Percentiles rank a stretch among this genome's conserved stretches.
phyloP scores from a whole-genome alignment of 257 asterid genomes.

The Gentiana macrophylla region DNA sequence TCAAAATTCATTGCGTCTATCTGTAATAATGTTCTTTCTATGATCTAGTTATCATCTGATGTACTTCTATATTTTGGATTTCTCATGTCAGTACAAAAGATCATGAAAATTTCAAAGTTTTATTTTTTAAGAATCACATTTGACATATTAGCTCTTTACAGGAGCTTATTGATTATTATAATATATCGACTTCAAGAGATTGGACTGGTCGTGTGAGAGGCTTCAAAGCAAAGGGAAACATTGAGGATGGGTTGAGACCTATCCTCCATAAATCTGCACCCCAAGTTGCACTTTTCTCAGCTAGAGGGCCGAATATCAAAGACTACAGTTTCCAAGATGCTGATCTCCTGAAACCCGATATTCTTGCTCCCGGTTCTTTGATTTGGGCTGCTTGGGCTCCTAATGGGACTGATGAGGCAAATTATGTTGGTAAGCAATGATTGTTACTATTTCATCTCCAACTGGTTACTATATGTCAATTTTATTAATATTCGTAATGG shows the following conservation, averaged over 20 bases:
- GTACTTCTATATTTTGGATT: too few species aligned
- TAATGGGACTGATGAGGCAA: conserved; percentile 91
- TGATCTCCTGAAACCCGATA: conserved; percentile 92
- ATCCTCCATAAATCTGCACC: conserved; percentile 93
- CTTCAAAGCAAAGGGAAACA: conserved; percentile 77
- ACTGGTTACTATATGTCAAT: background rate
- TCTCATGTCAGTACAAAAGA: too few species aligned
- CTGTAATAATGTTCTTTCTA: too few species aligned
- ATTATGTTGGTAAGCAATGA: conserved; percentile 57
- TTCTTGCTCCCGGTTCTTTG: conserved; percentile 94
- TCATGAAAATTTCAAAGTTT: too few species aligned
- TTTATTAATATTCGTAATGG: conserved; percentile 7
- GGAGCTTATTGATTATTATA: conserved; percentile 92
- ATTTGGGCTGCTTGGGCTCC: conserved; percentile 99
- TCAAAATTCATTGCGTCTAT: background rate
- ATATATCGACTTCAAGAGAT: conserved; percentile 72
- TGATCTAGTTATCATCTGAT: too few species aligned
- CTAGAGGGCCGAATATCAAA: conserved; percentile 94
- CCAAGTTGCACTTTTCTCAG: conserved; percentile 90
- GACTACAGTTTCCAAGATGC: conserved; percentile 95
- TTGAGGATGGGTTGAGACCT: conserved; percentile 79
- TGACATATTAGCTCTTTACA: conserved; percentile 13
- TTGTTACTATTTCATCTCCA: background rate
- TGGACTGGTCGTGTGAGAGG: conserved; percentile 92
- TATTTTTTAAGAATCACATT: too few species aligned